phyloP scores from a whole-genome alignment of 495 filamentous ascomycete species.

The Aspergillus incahuasiensis region DNA sequence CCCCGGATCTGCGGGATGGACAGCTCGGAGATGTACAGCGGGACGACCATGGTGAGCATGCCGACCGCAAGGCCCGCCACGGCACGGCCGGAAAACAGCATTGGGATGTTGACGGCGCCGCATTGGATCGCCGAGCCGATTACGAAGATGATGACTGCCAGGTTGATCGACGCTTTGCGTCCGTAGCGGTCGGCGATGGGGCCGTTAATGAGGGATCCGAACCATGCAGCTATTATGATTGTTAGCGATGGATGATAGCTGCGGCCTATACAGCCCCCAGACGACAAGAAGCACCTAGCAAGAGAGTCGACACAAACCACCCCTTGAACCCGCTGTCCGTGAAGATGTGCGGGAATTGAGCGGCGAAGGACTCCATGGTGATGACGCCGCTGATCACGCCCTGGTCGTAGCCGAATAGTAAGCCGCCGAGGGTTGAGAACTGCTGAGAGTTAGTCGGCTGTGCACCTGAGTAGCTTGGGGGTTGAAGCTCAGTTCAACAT shows the following conservation, averaged over 20 bases:
- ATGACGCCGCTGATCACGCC: slow-evolving; percentile 36
- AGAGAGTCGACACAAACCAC: slow-evolving; percentile 75
- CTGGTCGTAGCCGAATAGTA: slow-evolving; percentile 29
- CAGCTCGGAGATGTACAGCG: slow-evolving; percentile 38
- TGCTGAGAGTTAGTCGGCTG: no score
- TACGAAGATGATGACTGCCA: slow-evolving; percentile 64
- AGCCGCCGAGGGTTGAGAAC: slow-evolving; percentile 58
- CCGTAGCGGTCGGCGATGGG: slow-evolving; percentile 71
- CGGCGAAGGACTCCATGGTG: slow-evolving; percentile 41
- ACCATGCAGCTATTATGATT: slow-evolving; percentile 58
- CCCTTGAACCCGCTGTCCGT: slow-evolving; percentile 63
- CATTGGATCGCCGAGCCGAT: not conserved
- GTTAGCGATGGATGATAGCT: slow-evolving; percentile 15
- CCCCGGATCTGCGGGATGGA: slow-evolving; percentile 60
- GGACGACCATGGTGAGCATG: slow-evolving; percentile 40
- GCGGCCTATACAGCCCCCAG: no score
- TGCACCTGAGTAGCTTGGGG: no score
- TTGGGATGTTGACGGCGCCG: slow-evolving; percentile 49
- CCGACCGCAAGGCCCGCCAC: slow-evolving; percentile 53
- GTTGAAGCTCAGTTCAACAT: slow-evolving; percentile 8
- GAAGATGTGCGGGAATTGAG: slow-evolving; percentile 60
- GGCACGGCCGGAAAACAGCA: slow-evolving; percentile 70
- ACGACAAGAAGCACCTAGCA: no score
- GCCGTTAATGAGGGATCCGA: slow-evolving; percentile 70
- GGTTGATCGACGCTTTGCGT: slow-evolving; percentile 68